phyloP scores from a whole-genome alignment of 129 eudicot species.

The Lactuca sativa region DNA sequence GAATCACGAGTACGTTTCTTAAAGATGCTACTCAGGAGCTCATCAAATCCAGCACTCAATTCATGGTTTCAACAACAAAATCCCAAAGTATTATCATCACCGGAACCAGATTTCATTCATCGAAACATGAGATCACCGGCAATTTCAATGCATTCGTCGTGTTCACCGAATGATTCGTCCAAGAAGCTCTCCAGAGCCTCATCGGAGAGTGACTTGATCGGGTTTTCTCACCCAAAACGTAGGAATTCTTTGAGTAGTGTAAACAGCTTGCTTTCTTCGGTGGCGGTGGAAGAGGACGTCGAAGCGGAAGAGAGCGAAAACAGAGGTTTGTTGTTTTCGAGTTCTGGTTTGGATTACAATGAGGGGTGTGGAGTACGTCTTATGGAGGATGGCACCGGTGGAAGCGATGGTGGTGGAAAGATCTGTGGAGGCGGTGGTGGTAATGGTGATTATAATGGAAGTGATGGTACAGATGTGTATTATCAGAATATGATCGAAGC shows the following conservation, averaged over 20 bases:
- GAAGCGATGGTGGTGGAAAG: constrained; percentile 30
- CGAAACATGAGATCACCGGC: constrained; percentile 22
- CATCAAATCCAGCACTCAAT: constrained; percentile 50
- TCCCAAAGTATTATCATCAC: constrained; percentile 21
- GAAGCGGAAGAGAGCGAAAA: constrained; percentile 33
- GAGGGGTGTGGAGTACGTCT: constrained; percentile 17
- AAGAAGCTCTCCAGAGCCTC: constrained; percentile 29
- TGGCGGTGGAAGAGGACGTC: constrained; percentile 25
- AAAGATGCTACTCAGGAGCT: constrained; percentile 50
- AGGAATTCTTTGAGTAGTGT: constrained; percentile 1
- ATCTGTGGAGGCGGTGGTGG: constrained; percentile 39
- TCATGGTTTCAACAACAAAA: constrained; percentile 40
- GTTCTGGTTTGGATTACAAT: constrained; percentile 31
- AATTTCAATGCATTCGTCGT: constrained; percentile 7
- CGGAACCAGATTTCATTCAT: constrained; percentile 25
- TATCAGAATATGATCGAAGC: constrained; percentile 58
- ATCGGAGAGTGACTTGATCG: constrained; percentile 35
- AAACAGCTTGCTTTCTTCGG: constrained; percentile 4
- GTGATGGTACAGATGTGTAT: constrained; percentile 46
- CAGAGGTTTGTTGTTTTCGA: constrained; percentile 30
- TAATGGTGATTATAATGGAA: constrained; percentile 26
- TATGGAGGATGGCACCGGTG: constrained; percentile 22
- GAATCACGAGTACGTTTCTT: background rate
- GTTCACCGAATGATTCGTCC: constrained; percentile 8
- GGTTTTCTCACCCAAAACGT: constrained; percentile 15